Conservation (phyloP, 306 rosid species). For the Quercus alba region DNA sequence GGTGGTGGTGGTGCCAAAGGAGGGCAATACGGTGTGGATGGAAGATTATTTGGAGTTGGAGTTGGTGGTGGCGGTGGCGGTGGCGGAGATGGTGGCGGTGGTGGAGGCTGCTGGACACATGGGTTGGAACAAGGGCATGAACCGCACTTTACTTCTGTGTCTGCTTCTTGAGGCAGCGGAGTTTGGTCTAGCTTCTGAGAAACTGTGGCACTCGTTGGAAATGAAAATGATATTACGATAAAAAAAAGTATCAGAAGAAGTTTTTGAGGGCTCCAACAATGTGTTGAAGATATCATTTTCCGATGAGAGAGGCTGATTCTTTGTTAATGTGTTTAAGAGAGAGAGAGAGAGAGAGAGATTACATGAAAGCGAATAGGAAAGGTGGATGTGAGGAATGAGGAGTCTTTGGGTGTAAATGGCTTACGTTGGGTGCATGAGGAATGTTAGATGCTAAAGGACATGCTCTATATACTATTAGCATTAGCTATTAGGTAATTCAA, state of each 20-base stretch:
- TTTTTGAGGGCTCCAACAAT: conserved; percentile 22
- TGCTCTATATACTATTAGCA: not conserved
- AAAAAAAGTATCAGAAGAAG: conserved; percentile 18
- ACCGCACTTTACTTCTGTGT: conserved; percentile 66
- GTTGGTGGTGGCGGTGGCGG: conserved; percentile 26
- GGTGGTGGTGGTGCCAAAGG: conserved; percentile 44
- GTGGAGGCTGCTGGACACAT: conserved; percentile 40
- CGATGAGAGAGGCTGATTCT: conserved; percentile 11
- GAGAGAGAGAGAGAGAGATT: conserved; percentile 18
- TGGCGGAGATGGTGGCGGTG: conserved; percentile 19
- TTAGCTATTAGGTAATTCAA: not conserved
- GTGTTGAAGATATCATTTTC: conserved; percentile 31
- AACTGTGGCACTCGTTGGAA: conserved; percentile 17
- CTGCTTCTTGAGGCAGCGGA: conserved; percentile 13
- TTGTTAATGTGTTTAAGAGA: conserved; percentile 8
- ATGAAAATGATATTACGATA: conserved; percentile 14
- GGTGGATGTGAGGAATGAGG: conserved; percentile 13
- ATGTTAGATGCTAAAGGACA: conserved; percentile 12
- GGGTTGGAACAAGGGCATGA: conserved; percentile 70
- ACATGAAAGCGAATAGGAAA: not conserved
- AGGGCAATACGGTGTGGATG: conserved; percentile 32
- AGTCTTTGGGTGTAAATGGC: conserved; percentile 19
- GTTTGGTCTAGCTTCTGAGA: conserved; percentile 33
- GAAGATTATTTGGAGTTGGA: conserved; percentile 10
- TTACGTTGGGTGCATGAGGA: conserved; percentile 30